These are phyloP conservation scores for Pisolithus orientalis DNA, from an alignment of 768 basidiomycete genomes.

Conservation along the genomic window DNA sequence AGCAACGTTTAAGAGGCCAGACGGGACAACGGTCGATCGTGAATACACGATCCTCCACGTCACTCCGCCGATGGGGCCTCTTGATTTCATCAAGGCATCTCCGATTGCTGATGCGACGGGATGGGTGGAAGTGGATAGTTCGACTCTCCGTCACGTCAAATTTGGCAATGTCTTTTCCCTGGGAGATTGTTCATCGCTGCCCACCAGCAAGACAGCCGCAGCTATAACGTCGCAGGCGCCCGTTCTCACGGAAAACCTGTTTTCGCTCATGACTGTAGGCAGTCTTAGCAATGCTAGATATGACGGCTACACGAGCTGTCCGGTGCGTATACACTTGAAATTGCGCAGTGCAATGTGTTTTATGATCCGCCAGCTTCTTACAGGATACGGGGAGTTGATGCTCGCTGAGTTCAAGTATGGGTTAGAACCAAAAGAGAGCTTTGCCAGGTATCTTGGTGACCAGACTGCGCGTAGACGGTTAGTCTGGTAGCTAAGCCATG, in stretches of 20 bases:
- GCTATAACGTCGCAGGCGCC: constrained; percentile 91
- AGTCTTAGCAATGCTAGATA: constrained; percentile 65
- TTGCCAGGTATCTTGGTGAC: constrained; percentile 59
- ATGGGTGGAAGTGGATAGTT: constrained; percentile 84
- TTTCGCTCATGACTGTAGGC: constrained; percentile 68
- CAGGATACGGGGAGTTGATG: constrained; percentile 77
- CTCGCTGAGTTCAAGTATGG: constrained; percentile 96
- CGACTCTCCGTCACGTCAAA: constrained; percentile 79
- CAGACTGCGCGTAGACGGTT: constrained; percentile 74
- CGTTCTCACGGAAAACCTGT: constrained; percentile 84
- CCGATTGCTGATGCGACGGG: constrained; percentile 76
- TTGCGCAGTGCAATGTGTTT: constrained; percentile 1
- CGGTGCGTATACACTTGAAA: constrained; percentile 41
- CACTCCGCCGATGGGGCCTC: constrained; percentile 88
- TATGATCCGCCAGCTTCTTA: constrained; percentile 50
- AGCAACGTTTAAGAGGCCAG: constrained; percentile 80
- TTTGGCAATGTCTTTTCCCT: constrained; percentile 81
- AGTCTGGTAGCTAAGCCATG: constrained; percentile 12
- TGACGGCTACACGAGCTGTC: constrained; percentile 86
- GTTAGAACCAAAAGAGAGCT: constrained; percentile 80
- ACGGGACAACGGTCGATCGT: constrained; percentile 61
- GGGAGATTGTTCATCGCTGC: constrained; percentile 89
- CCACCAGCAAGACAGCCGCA: constrained; percentile 94
- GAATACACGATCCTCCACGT: constrained; percentile 84
- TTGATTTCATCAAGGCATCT: constrained; percentile 71